These are phyloP conservation scores for Lactuca saligna DNA, from an alignment of 129 eudicot species.

Conservation along the genomic window DNA sequence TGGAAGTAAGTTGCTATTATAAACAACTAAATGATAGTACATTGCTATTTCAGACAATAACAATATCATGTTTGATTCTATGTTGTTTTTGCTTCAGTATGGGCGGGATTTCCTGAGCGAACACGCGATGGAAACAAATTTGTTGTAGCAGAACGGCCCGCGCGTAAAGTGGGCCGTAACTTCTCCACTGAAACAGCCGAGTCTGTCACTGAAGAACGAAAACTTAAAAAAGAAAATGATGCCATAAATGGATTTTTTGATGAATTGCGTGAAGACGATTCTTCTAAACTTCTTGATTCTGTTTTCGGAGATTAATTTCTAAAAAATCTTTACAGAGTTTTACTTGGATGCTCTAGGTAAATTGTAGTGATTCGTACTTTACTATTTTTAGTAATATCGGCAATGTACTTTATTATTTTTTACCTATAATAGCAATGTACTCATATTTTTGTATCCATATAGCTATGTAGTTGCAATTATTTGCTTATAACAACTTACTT, in stretches of 20 bases:
- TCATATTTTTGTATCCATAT: too few species aligned
- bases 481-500: too few species aligned
- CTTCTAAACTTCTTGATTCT: constrained; percentile 65
- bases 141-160: constrained; percentile 81
- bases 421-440: neutral
- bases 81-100: constrained; percentile 46
- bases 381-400: too few species aligned
- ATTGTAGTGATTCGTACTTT: too few species aligned
- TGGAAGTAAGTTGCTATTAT: too few species aligned
- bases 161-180: constrained; percentile 48
- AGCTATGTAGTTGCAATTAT: too few species aligned
- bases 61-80: too few species aligned
- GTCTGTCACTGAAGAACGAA: constrained; percentile 67
- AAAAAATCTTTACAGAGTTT: neutral
- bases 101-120: constrained; percentile 96
- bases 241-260: constrained; percentile 63
- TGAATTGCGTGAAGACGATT: constrained; percentile 49
- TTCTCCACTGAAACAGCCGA: constrained; percentile 70
- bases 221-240: constrained; percentile 58
- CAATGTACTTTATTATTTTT: too few species aligned
- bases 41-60: too few species aligned
- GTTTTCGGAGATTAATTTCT: constrained; percentile 52
- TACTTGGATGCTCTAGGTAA: neutral
- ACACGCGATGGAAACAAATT: constrained; percentile 92
- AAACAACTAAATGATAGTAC: too few species aligned